Evolutionary conservation across 139 green algal species (phyloP).

Genomic region (Chlorella sp.): DNA sequence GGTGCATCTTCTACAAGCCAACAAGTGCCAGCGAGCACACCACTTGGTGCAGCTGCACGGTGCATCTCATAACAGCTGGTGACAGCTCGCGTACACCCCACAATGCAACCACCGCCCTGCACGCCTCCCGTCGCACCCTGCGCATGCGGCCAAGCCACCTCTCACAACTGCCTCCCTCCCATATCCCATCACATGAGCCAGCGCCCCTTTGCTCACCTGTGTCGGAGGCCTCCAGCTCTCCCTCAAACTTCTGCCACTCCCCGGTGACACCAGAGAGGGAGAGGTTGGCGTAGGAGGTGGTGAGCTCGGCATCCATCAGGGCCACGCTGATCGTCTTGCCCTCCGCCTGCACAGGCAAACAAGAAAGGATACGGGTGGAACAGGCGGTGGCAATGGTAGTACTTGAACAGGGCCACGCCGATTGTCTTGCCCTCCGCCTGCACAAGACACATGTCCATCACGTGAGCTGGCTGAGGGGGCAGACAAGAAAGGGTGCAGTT

Average conservation of each 20-base stretch:
- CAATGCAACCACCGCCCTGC: no score
- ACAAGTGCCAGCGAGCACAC: no score
- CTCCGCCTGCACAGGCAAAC: conserved; percentile 7
- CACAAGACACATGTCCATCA: no score
- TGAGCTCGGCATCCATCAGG: conserved; percentile 8
- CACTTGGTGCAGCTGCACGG: neutral
- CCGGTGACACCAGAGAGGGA: conserved; percentile 12
- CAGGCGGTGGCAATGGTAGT: no score
- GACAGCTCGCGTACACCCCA: neutral
- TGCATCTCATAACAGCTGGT: neutral
- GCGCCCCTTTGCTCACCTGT: conserved; percentile 14
- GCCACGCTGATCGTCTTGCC: conserved; percentile 11
- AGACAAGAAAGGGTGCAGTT: conserved; percentile 8
- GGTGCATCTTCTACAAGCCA: no score
- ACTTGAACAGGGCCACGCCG: no score
- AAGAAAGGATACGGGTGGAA: neutral
- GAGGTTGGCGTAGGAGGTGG: conserved; percentile 32
- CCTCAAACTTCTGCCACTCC: conserved; percentile 25
- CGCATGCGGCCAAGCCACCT: neutral
- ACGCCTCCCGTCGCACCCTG: no score
- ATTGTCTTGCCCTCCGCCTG: no score
- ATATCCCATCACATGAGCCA: neutral
- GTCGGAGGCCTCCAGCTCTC: conserved; percentile 4
- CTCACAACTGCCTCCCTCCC: neutral
- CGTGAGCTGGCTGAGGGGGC: no score